Base-by-base conservation (phyloP, 225 moss, liverwort and hornwort genomes). In the Polytrichum commune region DNA sequence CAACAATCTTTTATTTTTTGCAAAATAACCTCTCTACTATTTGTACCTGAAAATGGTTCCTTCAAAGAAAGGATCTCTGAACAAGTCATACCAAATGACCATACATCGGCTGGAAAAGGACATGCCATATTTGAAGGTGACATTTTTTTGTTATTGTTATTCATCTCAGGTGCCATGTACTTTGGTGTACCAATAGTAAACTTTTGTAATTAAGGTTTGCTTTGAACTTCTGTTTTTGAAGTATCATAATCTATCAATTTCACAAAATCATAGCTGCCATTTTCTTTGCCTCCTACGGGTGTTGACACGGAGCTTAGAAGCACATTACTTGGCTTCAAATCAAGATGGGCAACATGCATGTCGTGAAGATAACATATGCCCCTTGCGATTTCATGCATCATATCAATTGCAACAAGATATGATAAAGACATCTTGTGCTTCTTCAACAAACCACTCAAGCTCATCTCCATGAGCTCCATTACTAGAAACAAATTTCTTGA, bases 331-430 rank as follows among this genome's bases (percentile, higher is more conserved):
- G 69, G 69, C 29, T 69, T 69, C 29, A 69, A 9, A 26, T 69
- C 69, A 28, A 18, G 55, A 55, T 68, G 68, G 4, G 68, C 53
- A 7, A 68, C 68, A 16, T 68, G 2, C 54, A 54, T 54, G 4
- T 58, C 57, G 32, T 69, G 69, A 8, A 69, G 24, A 6, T 69
- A 69, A 20, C 57, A 56, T 30, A 58, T 69, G 16, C 69, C 69
- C 56, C 20, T 69, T 9, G 69, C 69, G 5, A 58, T 58, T 58
- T 58, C n/a, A 7, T 22, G 58, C 58, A 23, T 58, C 6, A 58
- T 23, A 58, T 58, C 20, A 4, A 58, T 58, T 58, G 20, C 6
- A 2, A 58, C 58, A 58, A 58, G n/a, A 58, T 58, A 58, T 58
- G 58, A 8, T 8, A 58, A 6, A 5, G 20, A 7, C 0, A 0